Conservation (phyloP, 495 filamentous ascomycete genomes). For the Xylaria bambusicola region DNA sequence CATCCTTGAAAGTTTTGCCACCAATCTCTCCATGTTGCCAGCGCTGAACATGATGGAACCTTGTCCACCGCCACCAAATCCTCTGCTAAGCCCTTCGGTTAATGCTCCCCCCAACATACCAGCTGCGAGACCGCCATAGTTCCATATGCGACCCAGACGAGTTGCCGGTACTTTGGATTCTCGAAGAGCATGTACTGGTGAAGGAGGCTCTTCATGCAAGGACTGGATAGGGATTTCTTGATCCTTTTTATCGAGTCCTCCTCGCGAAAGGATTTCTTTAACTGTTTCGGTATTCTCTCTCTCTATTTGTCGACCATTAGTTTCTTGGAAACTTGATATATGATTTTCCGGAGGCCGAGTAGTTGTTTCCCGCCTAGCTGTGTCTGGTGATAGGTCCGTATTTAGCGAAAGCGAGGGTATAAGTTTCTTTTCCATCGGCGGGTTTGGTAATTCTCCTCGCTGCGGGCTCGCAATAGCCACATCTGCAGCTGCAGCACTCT, state of each 20-base stretch:
- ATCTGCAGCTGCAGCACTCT: slow-evolving; percentile 23
- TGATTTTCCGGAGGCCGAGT: not conserved
- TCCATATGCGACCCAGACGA: slow-evolving; percentile 83
- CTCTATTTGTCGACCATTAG: slow-evolving; percentile 16
- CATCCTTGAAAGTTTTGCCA: slow-evolving; percentile 92
- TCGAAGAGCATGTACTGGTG: slow-evolving; percentile 65
- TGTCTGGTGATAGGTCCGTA: not conserved
- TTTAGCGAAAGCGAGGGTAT: not conserved
- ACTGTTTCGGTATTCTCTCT: slow-evolving; percentile 23
- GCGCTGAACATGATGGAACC: slow-evolving; percentile 87
- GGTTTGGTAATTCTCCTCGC: not conserved
- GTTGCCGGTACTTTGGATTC: slow-evolving; percentile 91
- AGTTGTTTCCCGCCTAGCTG: not conserved
- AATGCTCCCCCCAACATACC: slow-evolving; percentile 97
- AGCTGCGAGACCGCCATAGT: slow-evolving; percentile 88
- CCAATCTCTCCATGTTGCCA: slow-evolving; percentile 87
- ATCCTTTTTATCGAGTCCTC: slow-evolving; percentile 11
- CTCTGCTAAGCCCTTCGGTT: slow-evolving; percentile 76
- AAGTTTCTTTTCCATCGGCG: not conserved
- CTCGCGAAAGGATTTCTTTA: slow-evolving; percentile 22
- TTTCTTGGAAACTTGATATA: slow-evolving; percentile 3
- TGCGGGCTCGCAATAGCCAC: slow-evolving; percentile 15
- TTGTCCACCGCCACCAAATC: slow-evolving; percentile 54
- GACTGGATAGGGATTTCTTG: slow-evolving; percentile 11
- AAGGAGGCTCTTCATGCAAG: slow-evolving; percentile 18